Evolutionary conservation across 805 yeast genomes (phyloP).

Genomic region (Cyberlindnera maritima): DNA sequence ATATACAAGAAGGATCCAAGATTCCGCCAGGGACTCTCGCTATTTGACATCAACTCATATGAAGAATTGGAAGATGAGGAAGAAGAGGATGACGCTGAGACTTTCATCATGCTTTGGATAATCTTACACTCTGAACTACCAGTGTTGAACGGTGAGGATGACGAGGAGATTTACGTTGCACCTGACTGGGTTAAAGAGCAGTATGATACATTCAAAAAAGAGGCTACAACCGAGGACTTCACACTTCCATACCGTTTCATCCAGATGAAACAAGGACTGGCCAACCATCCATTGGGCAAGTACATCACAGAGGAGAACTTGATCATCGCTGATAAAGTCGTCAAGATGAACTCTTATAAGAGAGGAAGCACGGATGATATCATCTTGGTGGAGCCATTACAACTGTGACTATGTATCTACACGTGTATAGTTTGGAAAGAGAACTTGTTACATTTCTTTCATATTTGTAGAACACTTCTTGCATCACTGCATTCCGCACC

Average conservation of each 20-base stretch:
- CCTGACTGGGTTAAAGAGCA: constrained; percentile 19
- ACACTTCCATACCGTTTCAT: neutral
- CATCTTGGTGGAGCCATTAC: constrained; percentile 21
- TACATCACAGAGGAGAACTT: constrained; percentile 13
- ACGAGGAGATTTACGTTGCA: constrained; percentile 11
- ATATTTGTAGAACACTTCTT: too few relatives aligned
- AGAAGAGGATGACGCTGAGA: constrained; percentile 40
- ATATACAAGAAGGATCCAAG: constrained; percentile 48
- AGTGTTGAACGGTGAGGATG: neutral
- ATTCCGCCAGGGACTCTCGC: constrained; percentile 45
- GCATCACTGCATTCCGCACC: too few relatives aligned
- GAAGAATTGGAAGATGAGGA: constrained; percentile 37
- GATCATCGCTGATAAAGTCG: constrained; percentile 14
- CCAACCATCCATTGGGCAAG: constrained; percentile 2
- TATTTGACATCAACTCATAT: constrained; percentile 45
- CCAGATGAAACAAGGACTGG: constrained; percentile 8
- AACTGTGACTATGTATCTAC: neutral
- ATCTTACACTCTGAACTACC: constrained; percentile 11
- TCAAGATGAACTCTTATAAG: constrained; percentile 17
- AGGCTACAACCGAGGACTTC: neutral
- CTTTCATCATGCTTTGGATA: constrained; percentile 20
- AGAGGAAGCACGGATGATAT: constrained; percentile 18
- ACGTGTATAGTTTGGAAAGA: too few relatives aligned
- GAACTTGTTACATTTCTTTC: too few relatives aligned
- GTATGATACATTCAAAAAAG: constrained; percentile 1